Conservation (phyloP, 176 grass and related monocot species). For the Eragrostis curvula region DNA sequence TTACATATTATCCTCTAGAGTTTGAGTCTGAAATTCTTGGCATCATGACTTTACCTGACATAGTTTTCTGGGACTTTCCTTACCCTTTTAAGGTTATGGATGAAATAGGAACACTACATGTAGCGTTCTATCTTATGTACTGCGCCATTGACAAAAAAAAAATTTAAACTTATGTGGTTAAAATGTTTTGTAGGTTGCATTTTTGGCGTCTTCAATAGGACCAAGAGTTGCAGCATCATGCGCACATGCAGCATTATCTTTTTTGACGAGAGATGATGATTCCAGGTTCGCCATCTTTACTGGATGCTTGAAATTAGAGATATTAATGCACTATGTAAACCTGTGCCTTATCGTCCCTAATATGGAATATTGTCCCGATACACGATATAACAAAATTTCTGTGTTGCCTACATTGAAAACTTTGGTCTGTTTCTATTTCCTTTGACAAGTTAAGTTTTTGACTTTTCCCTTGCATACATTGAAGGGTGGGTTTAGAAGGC, state of each 20-base stretch:
- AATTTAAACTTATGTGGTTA: neutral
- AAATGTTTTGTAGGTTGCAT: conserved; percentile 68
- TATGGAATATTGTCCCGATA: neutral
- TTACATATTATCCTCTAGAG: neutral
- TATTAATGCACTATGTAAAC: conserved; percentile 14
- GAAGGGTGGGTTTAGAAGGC: conserved; percentile 70
- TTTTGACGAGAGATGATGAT: conserved; percentile 79
- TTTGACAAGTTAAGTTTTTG: conserved; percentile 24
- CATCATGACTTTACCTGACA: conserved; percentile 4
- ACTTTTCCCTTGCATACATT: conserved; percentile 44
- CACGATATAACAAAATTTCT: neutral
- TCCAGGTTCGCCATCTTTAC: conserved; percentile 62
- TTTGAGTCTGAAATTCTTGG: conserved; percentile 20
- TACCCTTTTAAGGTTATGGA: neutral
- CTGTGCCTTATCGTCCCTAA: neutral
- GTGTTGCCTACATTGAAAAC: neutral
- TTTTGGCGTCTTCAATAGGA: conserved; percentile 88
- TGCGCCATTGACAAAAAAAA: conserved; percentile 28
- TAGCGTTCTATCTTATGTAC: neutral
- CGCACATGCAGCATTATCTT: conserved; percentile 74
- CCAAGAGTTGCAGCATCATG: conserved; percentile 97
- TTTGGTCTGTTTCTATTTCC: conserved; percentile 12
- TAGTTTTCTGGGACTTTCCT: neutral
- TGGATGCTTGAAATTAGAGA: conserved; percentile 16
- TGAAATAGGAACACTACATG: neutral